These are phyloP conservation scores for Hemileccinum impolitum DNA, from an alignment of 768 basidiomycete species.

Conservation along the genomic window DNA sequence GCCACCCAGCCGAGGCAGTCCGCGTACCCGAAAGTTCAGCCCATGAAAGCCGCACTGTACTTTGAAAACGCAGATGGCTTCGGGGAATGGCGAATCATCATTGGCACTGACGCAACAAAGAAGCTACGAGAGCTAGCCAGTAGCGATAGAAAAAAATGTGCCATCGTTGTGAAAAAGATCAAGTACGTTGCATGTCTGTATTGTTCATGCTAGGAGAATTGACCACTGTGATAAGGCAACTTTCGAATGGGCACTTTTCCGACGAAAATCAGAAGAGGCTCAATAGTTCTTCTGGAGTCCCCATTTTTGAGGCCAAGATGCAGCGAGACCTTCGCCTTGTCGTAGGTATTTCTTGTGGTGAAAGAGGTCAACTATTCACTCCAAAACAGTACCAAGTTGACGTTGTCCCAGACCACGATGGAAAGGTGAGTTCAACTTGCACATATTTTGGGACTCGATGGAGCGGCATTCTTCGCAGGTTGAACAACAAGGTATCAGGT, in stretches of 20 bases:
- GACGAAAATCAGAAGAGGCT: conserved; percentile 64
- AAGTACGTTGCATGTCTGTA: conserved; percentile 37
- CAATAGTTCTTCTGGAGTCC: conserved; percentile 44
- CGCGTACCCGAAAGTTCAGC: conserved; percentile 48
- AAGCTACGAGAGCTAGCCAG: conserved; percentile 47
- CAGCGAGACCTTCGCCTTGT: conserved; percentile 49
- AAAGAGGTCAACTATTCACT: neutral
- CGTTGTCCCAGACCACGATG: conserved; percentile 38
- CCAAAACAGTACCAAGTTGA: conserved; percentile 46
- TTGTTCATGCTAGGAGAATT: neutral
- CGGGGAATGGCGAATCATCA: conserved; percentile 61
- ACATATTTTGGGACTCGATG: neutral
- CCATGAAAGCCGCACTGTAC: conserved; percentile 58
- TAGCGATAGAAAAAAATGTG: conserved; percentile 44
- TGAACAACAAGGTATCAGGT: conserved; percentile 37
- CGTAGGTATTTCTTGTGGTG: conserved; percentile 29
- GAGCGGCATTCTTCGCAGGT: conserved; percentile 25
- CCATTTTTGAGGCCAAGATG: conserved; percentile 71
- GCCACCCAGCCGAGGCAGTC: conserved; percentile 8
- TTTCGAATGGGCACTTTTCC: conserved; percentile 69
- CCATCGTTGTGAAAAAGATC: conserved; percentile 65
- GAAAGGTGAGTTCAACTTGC: conserved; percentile 19
- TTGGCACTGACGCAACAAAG: conserved; percentile 47
- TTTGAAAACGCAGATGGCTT: conserved; percentile 59
- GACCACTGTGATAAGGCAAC: conserved; percentile 42